Evolutionary conservation across 2,329 filamentous ascomycete species (phyloP).

Genomic region (Neonectria ditissima): DNA sequence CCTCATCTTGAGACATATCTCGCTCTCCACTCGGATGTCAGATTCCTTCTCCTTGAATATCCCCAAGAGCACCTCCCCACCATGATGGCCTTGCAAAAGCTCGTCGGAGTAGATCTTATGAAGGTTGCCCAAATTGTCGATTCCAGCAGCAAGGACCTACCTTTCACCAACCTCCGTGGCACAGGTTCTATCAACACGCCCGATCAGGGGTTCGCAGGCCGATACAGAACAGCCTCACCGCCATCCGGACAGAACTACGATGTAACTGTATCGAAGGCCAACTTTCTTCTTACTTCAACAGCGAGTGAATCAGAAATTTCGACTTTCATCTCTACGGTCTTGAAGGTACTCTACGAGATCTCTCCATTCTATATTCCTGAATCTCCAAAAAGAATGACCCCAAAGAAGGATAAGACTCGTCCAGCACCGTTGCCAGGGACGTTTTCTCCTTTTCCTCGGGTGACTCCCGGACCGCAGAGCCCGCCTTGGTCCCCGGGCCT

Average conservation of each 20-base stretch:
- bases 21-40: slow-evolving; percentile 62
- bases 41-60: slow-evolving; percentile 70
- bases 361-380: slow-evolving; percentile 60
- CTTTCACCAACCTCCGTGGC: slow-evolving; percentile 56
- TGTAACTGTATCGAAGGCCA: slow-evolving; percentile 61
- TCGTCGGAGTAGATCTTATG: slow-evolving; percentile 67
- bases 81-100: slow-evolving; percentile 67
- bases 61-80: slow-evolving; percentile 67
- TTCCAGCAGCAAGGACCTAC: slow-evolving; percentile 53
- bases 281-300: slow-evolving; percentile 67
- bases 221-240: slow-evolving; percentile 34
- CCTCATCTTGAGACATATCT: slow-evolving; percentile 72
- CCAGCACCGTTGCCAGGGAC: slow-evolving; percentile 47
- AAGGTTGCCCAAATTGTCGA: slow-evolving; percentile 70
- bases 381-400: slow-evolving; percentile 31
- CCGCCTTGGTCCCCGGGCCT: slow-evolving; percentile 37
- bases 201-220: slow-evolving; percentile 38
- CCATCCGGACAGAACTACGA: slow-evolving; percentile 45
- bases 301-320: slow-evolving; percentile 67
- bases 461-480: slow-evolving; percentile 38
- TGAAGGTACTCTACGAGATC: slow-evolving; percentile 53
- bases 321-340: slow-evolving; percentile 65
- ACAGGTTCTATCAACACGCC: slow-evolving; percentile 45
- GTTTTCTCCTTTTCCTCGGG: slow-evolving; percentile 48
- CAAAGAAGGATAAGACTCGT: slow-evolving; percentile 37